A percentile compares a stretch with the other conserved stretches of the same genome.
These are phyloP conservation scores for Aaosphaeria arxii DNA, from an alignment of 2,329 filamentous ascomycete species.

Conservation along the genomic window DNA sequence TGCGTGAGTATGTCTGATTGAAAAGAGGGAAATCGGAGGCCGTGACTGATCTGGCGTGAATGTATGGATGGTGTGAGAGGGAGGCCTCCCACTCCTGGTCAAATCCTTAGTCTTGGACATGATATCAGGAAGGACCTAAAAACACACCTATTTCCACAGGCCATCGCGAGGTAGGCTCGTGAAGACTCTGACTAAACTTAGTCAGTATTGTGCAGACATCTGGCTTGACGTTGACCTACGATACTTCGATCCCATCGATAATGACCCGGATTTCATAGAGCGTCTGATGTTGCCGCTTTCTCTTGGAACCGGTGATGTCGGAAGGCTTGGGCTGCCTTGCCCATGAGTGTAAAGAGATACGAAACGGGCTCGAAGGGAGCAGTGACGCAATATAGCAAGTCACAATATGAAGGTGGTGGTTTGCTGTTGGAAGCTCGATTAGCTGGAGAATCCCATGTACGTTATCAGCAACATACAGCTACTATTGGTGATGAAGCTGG, in stretches of 20 bases:
- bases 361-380: slow-evolving; percentile 25
- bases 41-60: slow-evolving; percentile 42
- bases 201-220: slow-evolving; percentile 21
- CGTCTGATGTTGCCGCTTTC: slow-evolving; percentile 20
- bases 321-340: slow-evolving; percentile 19
- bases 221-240: slow-evolving; percentile 14
- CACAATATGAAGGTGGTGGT: slow-evolving; percentile 24
- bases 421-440: slow-evolving; percentile 14
- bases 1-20: slow-evolving; percentile 67
- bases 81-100: no score
- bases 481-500: slow-evolving; percentile 65
- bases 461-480: slow-evolving; percentile 16
- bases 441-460: not conserved
- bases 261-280: slow-evolving; percentile 27
- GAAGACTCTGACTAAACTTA: slow-evolving; percentile 21
- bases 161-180: slow-evolving; percentile 22
- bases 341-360: slow-evolving; percentile 37
- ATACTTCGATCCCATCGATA: slow-evolving; percentile 25
- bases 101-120: no score
- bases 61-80: slow-evolving; percentile 36
- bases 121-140: no score
- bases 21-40: slow-evolving; percentile 65
- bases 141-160: slow-evolving; percentile 30
- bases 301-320: slow-evolving; percentile 21
- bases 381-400: slow-evolving; percentile 28